Percentiles rank a stretch among this genome's conserved stretches.
Evolutionary conservation across 192 early-diverging fungal genomes (phyloP).

Genomic region (Geranomyces michiganensis): DNA sequence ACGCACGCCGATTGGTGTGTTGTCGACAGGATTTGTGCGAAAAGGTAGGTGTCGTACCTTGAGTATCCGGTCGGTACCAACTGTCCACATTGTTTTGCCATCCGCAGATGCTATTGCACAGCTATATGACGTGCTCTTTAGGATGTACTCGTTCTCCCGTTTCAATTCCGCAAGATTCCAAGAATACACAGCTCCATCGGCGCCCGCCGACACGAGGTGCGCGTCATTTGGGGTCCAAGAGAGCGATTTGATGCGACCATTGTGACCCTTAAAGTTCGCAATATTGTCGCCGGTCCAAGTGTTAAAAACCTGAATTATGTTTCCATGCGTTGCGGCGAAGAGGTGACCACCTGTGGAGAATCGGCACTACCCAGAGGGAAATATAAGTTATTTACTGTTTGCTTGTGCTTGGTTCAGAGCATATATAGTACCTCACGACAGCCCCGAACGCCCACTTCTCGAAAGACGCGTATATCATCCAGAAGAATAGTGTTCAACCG

Average conservation of each 20-base stretch:
- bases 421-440: conserved; percentile 64
- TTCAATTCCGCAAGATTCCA: conserved; percentile 54
- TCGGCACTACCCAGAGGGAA: not conserved
- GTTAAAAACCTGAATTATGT: conserved; percentile 61
- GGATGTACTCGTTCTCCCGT: conserved; percentile 58
- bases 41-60: conserved; percentile 40
- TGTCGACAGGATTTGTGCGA: no score
- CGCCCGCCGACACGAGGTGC: conserved; percentile 52
- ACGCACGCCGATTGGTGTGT: not conserved
- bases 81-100: conserved; percentile 53
- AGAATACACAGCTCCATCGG: conserved; percentile 62
- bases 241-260: conserved; percentile 55
- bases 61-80: conserved; percentile 56
- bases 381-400: conserved; percentile 51
- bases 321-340: conserved; percentile 63
- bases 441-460: conserved; percentile 56
- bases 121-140: conserved; percentile 54
- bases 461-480: conserved; percentile 56
- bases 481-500: conserved; percentile 59
- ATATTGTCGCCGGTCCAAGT: conserved; percentile 67
- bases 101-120: conserved; percentile 47
- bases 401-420: conserved; percentile 59
- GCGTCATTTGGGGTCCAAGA: conserved; percentile 58
- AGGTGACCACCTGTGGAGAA: conserved; percentile 59
- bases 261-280: conserved; percentile 63